Percentiles rank a stretch among this genome's conserved stretches.
Conservation (phyloP, 306 rosid genomes). For the Trifolium fragiferum region DNA sequence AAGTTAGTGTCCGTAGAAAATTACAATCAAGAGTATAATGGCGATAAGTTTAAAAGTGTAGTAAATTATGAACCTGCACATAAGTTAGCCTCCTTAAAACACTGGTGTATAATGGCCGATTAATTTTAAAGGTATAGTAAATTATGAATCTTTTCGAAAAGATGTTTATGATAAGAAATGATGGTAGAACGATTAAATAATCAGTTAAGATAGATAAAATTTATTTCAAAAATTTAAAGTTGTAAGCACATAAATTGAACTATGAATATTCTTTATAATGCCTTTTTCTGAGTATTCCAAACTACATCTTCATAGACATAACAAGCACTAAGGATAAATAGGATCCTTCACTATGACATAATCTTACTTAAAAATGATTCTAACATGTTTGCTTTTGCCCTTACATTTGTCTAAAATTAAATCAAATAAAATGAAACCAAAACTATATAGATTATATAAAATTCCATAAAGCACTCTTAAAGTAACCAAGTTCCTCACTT, state of each 20-base stretch:
- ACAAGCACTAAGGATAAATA: constrained; percentile 9
- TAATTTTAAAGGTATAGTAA: no score
- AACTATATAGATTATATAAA: constrained; percentile 4
- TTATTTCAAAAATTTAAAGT: no score
- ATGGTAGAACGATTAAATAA: no score
- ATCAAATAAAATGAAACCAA: constrained; percentile 38
- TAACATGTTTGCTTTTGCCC: constrained; percentile 26
- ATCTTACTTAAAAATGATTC: constrained; percentile 31
- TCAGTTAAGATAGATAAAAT: no score
- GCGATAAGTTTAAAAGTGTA: no score
- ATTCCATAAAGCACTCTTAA: constrained; percentile 43
- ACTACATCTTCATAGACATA: not conserved
- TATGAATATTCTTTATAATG: not conserved
- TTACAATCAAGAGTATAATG: no score
- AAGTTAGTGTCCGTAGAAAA: no score
- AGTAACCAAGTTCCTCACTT: constrained; percentile 33
- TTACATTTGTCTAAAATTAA: constrained; percentile 17
- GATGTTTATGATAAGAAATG: no score
- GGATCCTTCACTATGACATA: constrained; percentile 5
- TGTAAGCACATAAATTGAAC: not conserved
- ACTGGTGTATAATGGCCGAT: no score
- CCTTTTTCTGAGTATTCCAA: not conserved
- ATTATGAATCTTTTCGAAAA: no score
- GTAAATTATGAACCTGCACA: no score
- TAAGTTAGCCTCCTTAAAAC: no score